A percentile compares a stretch with the other conserved stretches of the same genome.
phyloP scores from a whole-genome alignment of 1,284 basidiomycete species.

The Trichosporon sp. region DNA sequence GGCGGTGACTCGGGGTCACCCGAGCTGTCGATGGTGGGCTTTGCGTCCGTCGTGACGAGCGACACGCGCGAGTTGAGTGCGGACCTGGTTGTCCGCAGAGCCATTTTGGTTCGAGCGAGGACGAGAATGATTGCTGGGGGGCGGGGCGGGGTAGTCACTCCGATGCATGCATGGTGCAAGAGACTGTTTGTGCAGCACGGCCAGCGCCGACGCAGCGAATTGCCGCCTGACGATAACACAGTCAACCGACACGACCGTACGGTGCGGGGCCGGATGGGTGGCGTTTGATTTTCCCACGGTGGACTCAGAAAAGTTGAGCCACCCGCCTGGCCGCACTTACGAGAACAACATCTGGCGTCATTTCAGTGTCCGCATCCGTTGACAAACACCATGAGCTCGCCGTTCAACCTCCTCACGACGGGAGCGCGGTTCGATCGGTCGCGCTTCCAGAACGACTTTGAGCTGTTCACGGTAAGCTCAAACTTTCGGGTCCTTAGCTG shows the following conservation, averaged over 20 bases:
- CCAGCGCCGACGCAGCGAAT: background rate
- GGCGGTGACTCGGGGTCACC: slow-evolving; percentile 14
- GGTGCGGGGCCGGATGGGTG: background rate
- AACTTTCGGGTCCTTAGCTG: background rate
- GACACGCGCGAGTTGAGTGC: slow-evolving; percentile 15
- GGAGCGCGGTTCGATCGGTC: slow-evolving; percentile 72
- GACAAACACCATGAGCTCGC: slow-evolving; percentile 37
- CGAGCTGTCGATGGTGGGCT: slow-evolving; percentile 7
- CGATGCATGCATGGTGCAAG: too few relatives aligned
- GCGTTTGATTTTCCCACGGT: slow-evolving; percentile 18
- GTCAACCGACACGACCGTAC: too few relatives aligned
- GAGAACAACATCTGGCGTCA: background rate
- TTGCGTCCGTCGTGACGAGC: slow-evolving; percentile 9
- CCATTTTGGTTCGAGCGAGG: background rate
- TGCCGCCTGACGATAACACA: slow-evolving; percentile 1
- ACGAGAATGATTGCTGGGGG: background rate
- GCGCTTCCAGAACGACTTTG: slow-evolving; percentile 65
- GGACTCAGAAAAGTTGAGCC: slow-evolving; percentile 12
- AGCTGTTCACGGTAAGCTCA: slow-evolving; percentile 59
- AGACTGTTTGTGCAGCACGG: background rate
- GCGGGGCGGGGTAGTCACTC: background rate
- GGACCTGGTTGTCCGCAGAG: slow-evolving; percentile 16
- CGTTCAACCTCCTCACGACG: slow-evolving; percentile 70
- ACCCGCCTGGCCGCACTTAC: background rate
- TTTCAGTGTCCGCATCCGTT: background rate